Evolutionary conservation across 257 asterid genomes (phyloP).

Genomic region (Lycium barbarum): DNA sequence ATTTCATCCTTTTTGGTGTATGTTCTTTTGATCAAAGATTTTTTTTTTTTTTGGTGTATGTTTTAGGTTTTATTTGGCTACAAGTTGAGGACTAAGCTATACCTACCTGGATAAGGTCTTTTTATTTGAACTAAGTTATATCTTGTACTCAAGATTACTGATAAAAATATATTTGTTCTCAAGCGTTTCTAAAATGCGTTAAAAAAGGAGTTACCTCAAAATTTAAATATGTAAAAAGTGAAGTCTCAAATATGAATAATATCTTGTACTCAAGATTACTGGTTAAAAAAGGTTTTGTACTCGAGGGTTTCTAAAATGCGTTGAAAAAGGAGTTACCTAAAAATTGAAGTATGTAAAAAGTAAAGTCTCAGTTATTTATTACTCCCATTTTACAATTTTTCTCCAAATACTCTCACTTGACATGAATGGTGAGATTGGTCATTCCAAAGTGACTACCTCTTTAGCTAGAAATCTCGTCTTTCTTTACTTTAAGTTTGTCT

Average conservation of each 20-base stretch:
- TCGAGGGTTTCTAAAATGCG: background rate
- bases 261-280: background rate
- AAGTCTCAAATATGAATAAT: background rate
- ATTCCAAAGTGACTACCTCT: slow-evolving; percentile 1
- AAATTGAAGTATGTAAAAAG: slow-evolving; percentile 9
- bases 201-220: slow-evolving; percentile 15
- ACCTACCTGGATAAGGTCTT: background rate
- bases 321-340: slow-evolving; percentile 5
- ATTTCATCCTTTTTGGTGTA: background rate
- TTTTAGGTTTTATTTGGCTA: slow-evolving; percentile 2
- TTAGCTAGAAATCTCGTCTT: background rate
- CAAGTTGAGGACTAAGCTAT: slow-evolving; percentile 2
- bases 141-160: background rate
- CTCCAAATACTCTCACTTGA: background rate
- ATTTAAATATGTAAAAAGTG: slow-evolving; percentile 14
- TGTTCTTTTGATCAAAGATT: background rate
- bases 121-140: background rate
- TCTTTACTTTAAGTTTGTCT: background rate
- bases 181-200: background rate
- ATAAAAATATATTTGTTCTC: background rate
- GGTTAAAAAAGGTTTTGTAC: background rate
- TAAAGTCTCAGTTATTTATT: background rate
- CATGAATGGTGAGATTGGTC: background rate
- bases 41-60: background rate
- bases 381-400: background rate